Evolutionary conservation across 306 rosid genomes (phyloP), one percentile per base, ranked within the genome.

Genomic region (Albizia julibrissin): DNA sequence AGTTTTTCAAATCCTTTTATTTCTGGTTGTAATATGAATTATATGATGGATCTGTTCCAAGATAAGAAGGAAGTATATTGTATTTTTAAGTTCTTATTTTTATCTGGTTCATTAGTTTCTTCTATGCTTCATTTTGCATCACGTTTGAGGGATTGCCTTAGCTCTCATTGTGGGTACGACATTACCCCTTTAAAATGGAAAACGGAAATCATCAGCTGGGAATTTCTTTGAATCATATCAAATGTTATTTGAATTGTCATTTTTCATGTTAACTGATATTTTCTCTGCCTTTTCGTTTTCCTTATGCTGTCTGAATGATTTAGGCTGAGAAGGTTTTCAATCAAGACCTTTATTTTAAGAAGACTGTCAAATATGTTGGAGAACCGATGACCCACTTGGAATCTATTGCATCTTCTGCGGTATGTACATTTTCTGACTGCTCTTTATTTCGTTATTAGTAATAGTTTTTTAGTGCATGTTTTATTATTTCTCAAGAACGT

Each of bases 361-460:
- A 72, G 89, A 93, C 97, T 47, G 94, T 92, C 84, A 96, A 91
- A 89, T 90, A 79, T 82, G 98, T 93, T 74, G 98, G 98, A 86
- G 99, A 96, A 77, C 99, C 99, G 22, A 96, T 96, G 99, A 82
- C 97, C 71, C 99, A 96, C 87, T 88, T 96, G 95, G 99, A 96
- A 88, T 93, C 99, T 78, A 96, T 96, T 85, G 97, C 99, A 64
- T 96, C 99, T 69, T 93, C 99, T 22, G 99, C 98, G 88, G 98
- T 94, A 87, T 75, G 79, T 68, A 73, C 82, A 46, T 72, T 46
- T 80, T 50, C 69, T 49, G 31, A 31, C 18, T 71, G 69, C 46
- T 74, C 69, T 72, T 83, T 67, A 33, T 67, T 74, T 33, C 44
- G 40, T 77, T 65, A 21, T 56, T n/a, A 42, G 49, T 44, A 22